Evolutionary conservation across 1,284 basidiomycete species (phyloP).

Genomic region (Flammula alnicola): DNA sequence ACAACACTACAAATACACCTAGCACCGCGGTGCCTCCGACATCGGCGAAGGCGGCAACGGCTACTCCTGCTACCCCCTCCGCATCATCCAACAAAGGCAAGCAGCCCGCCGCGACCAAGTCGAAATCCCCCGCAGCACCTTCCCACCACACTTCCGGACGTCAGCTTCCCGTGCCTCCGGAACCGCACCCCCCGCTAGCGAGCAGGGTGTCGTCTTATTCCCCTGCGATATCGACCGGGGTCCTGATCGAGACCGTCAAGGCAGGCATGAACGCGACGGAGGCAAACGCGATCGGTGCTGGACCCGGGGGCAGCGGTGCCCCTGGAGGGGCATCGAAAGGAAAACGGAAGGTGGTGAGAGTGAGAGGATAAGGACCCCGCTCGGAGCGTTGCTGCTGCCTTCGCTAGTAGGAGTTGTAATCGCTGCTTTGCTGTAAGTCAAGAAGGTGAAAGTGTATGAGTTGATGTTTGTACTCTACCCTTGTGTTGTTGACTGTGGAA

Average conservation of each 20-base stretch:
- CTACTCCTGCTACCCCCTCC: slow-evolving; percentile 20
- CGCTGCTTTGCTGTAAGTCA: neutral
- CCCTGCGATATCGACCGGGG: slow-evolving; percentile 72
- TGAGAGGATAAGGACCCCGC: slow-evolving; percentile 62
- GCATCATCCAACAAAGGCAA: slow-evolving; percentile 34
- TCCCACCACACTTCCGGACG: slow-evolving; percentile 29
- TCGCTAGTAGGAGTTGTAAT: no score
- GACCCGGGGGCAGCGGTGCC: slow-evolving; percentile 14
- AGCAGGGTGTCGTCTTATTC: slow-evolving; percentile 55
- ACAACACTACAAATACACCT: slow-evolving; percentile 41
- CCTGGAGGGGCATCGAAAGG: slow-evolving; percentile 62
- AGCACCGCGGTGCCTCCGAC: slow-evolving; percentile 20
- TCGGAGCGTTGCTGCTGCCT: no score
- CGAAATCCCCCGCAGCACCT: slow-evolving; percentile 21
- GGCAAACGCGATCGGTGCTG: slow-evolving; percentile 35
- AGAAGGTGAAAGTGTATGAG: neutral
- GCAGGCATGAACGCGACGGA: slow-evolving; percentile 77
- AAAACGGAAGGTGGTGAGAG: slow-evolving; percentile 79
- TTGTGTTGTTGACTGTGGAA: neutral
- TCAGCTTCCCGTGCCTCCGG: slow-evolving; percentile 44
- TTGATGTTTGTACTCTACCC: neutral
- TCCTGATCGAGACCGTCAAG: slow-evolving; percentile 77
- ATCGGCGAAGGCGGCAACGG: slow-evolving; percentile 18
- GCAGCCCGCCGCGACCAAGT: slow-evolving; percentile 29
- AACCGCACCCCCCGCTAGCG: slow-evolving; percentile 41